phyloP scores from a whole-genome alignment of 768 basidiomycete species.

The Clitopilus hobsonii region DNA sequence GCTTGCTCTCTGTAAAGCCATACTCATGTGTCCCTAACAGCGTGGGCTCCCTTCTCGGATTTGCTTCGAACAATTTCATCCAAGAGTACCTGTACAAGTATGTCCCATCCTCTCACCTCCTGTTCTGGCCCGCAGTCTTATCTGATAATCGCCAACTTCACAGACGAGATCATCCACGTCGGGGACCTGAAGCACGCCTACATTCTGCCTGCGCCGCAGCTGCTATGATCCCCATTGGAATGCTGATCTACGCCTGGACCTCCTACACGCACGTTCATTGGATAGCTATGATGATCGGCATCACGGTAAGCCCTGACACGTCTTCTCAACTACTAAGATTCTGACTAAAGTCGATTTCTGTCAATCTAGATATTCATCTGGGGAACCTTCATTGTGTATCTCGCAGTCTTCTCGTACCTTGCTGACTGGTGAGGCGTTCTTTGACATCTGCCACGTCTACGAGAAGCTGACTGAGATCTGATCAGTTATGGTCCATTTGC shows the following conservation, averaged over 20 bases:
- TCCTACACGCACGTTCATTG: conserved; percentile 51
- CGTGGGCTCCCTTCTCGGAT: conserved; percentile 50
- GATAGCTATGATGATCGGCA: conserved; percentile 55
- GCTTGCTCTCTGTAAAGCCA: too few species aligned
- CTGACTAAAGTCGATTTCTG: conserved; percentile 6
- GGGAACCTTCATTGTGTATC: conserved; percentile 49
- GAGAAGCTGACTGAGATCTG: background rate
- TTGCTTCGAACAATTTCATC: conserved; percentile 35
- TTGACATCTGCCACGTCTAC: background rate
- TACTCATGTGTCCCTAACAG: conserved; percentile 25
- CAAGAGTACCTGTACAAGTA: conserved; percentile 50
- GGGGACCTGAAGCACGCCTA: conserved; percentile 56
- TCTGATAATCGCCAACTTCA: background rate
- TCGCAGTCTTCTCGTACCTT: conserved; percentile 56
- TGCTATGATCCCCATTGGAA: conserved; percentile 49
- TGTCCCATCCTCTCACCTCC: conserved; percentile 5
- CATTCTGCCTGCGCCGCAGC: conserved; percentile 52
- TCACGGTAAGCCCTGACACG: conserved; percentile 25
- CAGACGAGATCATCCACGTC: conserved; percentile 27
- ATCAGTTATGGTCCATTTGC: conserved; percentile 55
- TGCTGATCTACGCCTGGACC: conserved; percentile 75
- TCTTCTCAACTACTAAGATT: background rate
- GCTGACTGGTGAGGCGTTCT: conserved; percentile 50
- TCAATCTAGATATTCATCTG: conserved; percentile 41
- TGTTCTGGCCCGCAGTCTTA: background rate